phyloP scores from a whole-genome alignment of 164 flowering plant species.

The Magnolia officinalis region DNA sequence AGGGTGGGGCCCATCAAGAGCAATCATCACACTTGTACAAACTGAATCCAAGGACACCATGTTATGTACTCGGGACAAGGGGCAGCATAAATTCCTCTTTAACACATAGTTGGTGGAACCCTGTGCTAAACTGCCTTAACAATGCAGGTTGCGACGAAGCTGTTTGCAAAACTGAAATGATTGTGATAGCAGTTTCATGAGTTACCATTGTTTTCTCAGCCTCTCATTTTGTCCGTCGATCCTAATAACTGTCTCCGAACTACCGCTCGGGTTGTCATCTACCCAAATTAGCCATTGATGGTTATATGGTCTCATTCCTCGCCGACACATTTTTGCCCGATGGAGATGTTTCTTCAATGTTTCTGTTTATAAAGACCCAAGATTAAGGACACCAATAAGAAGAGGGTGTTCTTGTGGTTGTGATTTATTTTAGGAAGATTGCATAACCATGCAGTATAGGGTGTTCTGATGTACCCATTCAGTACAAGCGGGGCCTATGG shows the following conservation, averaged over 20 bases:
- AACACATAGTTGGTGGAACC: too few relatives aligned
- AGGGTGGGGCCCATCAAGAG: too few relatives aligned
- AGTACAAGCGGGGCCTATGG: too few relatives aligned
- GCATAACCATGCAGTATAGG: background rate
- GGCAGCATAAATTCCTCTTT: too few relatives aligned
- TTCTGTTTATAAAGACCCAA: background rate
- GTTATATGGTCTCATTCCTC: background rate
- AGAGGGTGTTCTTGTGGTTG: background rate
- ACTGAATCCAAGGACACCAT: too few relatives aligned
- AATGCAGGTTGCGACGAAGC: slow-evolving; percentile 60
- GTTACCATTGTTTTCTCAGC: background rate
- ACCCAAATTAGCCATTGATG: background rate
- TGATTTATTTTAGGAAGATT: background rate
- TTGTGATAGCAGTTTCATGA: background rate
- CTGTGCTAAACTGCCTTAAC: background rate
- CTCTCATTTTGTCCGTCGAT: background rate
- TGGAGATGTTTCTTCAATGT: background rate
- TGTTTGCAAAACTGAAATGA: slow-evolving; percentile 50
- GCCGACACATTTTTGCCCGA: background rate
- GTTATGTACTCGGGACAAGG: too few relatives aligned
- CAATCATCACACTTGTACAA: too few relatives aligned
- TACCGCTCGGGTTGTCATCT: background rate
- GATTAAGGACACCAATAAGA: background rate
- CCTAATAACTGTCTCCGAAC: background rate
- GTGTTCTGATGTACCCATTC: background rate